Evolutionary conservation across 345 rosid genomes (phyloP).

Genomic region (Dovyalis caffra): DNA sequence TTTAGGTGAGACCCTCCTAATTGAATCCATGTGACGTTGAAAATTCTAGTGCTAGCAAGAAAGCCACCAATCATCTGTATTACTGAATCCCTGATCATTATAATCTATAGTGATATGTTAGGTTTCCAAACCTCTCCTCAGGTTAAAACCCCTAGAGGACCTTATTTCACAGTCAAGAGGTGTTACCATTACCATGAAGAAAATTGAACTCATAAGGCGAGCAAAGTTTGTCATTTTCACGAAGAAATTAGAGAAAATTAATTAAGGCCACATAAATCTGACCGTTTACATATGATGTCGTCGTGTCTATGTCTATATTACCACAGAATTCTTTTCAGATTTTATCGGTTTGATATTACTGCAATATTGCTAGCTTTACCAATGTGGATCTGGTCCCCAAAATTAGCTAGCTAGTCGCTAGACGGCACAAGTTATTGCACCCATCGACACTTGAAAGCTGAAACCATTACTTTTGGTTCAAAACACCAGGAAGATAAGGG

Average conservation of each 20-base stretch:
- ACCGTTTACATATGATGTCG: neutral
- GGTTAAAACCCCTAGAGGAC: neutral
- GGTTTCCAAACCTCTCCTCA: neutral
- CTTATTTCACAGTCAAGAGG: neutral
- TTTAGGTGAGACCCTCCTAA: conserved; percentile 18
- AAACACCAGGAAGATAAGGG: conserved; percentile 6
- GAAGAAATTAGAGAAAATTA: neutral
- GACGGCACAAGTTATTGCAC: neutral
- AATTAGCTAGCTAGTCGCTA: neutral
- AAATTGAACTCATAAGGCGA: neutral
- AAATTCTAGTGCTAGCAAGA: conserved; percentile 3
- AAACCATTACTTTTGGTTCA: conserved; percentile 5
- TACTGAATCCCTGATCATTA: neutral
- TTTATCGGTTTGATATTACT: neutral
- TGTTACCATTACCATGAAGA: neutral
- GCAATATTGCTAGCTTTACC: neutral
- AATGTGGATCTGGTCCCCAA: neutral
- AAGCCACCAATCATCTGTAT: neutral
- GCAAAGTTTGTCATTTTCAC: neutral
- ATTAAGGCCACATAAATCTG: neutral
- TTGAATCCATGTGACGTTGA: conserved; percentile 18
- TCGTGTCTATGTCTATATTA: neutral
- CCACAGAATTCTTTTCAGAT: neutral
- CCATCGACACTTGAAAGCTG: neutral
- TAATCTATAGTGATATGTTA: neutral